A percentile compares a stretch with the other conserved stretches of the same genome.
These are phyloP conservation scores for Thraustotheca clavata DNA, from an alignment of 352 stramenopile species.

Conservation along the genomic window DNA sequence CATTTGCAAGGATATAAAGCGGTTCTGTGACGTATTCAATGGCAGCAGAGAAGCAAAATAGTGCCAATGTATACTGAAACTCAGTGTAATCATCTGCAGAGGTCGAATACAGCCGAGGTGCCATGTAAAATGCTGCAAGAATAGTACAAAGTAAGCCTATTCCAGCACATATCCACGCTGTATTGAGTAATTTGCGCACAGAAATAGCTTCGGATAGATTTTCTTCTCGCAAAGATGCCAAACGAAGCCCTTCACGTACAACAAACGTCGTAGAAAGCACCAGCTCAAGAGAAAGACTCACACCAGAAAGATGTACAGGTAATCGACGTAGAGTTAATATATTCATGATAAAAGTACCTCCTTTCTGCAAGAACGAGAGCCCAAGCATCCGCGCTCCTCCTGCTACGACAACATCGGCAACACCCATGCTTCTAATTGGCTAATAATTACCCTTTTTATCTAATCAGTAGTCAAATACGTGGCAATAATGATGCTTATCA, in stretches of 20 bases:
- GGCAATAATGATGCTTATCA: no score
- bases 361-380: slow-evolving; percentile 70
- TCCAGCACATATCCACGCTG: slow-evolving; percentile 61
- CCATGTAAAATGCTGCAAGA: slow-evolving; percentile 26
- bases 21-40: slow-evolving; percentile 72
- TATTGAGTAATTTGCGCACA: slow-evolving; percentile 67
- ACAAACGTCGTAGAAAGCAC: slow-evolving; percentile 84
- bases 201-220: slow-evolving; percentile 39
- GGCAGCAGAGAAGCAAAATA: slow-evolving; percentile 73
- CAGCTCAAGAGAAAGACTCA: slow-evolving; percentile 83
- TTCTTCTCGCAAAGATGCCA: slow-evolving; percentile 76
- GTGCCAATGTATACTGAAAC: slow-evolving; percentile 35
- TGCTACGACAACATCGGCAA: slow-evolving; percentile 23
- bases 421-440: neutral
- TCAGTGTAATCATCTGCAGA: slow-evolving; percentile 35
- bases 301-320: slow-evolving; percentile 68
- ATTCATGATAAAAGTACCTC: slow-evolving; percentile 81
- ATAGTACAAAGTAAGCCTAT: slow-evolving; percentile 46
- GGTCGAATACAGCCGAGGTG: slow-evolving; percentile 18
- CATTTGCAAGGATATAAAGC: slow-evolving; percentile 74
- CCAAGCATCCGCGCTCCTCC: slow-evolving; percentile 55
- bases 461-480: no score
- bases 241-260: slow-evolving; percentile 81
- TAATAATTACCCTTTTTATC: neutral
- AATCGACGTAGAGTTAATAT: slow-evolving; percentile 65